Conservation (phyloP, 208 protist genomes). For the Leishmania turanica region DNA sequence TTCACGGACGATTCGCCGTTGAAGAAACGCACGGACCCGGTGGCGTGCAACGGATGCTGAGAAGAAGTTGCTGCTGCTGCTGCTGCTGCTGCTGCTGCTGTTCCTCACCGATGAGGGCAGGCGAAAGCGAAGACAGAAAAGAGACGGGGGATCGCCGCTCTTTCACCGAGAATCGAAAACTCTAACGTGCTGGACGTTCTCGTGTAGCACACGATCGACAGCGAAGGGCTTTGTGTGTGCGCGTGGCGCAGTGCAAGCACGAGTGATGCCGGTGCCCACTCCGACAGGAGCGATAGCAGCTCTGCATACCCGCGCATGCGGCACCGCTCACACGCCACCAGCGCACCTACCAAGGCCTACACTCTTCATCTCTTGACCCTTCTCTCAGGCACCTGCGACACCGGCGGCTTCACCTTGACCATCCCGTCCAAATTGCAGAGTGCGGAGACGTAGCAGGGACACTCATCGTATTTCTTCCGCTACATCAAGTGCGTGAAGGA, state of each 20-base stretch:
- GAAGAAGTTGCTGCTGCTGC: no score
- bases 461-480: slow-evolving; percentile 65
- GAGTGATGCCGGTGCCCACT: neutral
- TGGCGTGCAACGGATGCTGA: neutral
- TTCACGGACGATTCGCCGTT: neutral
- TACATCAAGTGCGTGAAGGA: slow-evolving; percentile 74
- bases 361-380: neutral
- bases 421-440: slow-evolving; percentile 54
- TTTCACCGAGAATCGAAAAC: neutral
- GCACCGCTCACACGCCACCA: neutral
- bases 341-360: neutral
- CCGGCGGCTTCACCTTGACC: neutral
- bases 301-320: neutral
- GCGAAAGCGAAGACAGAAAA: neutral
- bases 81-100: neutral
- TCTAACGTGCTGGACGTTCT: neutral
- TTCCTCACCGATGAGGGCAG: neutral
- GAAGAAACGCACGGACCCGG: neutral
- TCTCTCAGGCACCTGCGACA: neutral
- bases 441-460: slow-evolving; percentile 45
- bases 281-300: neutral
- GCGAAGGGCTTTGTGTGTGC: neutral
- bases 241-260: neutral
- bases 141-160: neutral
- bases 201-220: neutral